Base-by-base conservation (phyloP, 1,284 basidiomycete species). In the Cutaneotrichosporon cavernicola region DNA sequence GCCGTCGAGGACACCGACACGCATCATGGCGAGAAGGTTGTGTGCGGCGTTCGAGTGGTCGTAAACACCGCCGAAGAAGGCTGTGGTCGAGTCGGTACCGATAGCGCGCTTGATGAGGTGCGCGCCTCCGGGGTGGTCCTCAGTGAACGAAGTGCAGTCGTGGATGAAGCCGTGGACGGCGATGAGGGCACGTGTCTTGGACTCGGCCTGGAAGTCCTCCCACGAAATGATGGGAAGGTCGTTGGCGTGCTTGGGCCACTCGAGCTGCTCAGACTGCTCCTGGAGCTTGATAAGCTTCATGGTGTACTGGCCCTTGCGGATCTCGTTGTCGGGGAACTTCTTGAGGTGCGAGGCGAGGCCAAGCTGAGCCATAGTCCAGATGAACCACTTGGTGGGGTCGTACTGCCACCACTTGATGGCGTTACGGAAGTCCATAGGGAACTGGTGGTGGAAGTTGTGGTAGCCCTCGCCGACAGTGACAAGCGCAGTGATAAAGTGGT, bases 371-470 rank as follows among this genome's bases (percentile, higher is more conserved):
- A 84, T 84, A 31, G 82, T 81, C 83, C 84, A 87, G 80, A 96
- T 96, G 82, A 94, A 91, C 91, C 92, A 94, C 81, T 97, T 94
- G 61, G 83, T 83, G 13, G 82, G 82, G 72, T 83, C 81, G 73
- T 92, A 93, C 79, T 93, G 91, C 77, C 90, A 92, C 90, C 90
- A 94, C 80, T 85, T 90, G 84, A 93, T 91, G 50, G 91, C 92
- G 74, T 95, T 95, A 50, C 93, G 86, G 84, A 91, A 96, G 81
- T 97, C 93, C 89, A 91, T 91, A 11, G 91, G 91, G 86, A 93
- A 92, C 80, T 93, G 90, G 72, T 80, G 91, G 82, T 94, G 92
- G 86, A 97, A 97, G 82, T 97, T 96, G 85, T 96, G 92, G 84
- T 96, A 96, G 14, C 93, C 92, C 81, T 96, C 92, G 65, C 92